Evolutionary conservation across 805 yeast genomes (phyloP).

Genomic region (Barnettozyma sucrosica): DNA sequence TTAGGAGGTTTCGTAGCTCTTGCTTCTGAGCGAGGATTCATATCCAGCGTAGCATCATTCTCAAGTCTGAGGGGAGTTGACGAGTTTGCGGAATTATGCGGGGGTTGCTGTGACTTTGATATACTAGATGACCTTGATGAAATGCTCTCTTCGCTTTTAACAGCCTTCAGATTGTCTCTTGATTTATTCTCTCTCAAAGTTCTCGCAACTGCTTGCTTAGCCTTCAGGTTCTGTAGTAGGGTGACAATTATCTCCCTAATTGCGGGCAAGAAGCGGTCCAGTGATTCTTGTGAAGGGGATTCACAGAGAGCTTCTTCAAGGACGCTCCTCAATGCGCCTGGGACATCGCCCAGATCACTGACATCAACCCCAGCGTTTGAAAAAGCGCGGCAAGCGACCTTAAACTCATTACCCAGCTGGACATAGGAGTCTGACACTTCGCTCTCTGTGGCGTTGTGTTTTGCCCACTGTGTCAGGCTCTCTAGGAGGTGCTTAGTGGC

Average conservation of each 20-base stretch:
- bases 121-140: conserved; percentile 7
- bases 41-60: neutral
- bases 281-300: conserved; percentile 73
- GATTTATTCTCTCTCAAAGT: conserved; percentile 27
- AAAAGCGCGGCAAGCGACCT: conserved; percentile 78
- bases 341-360: conserved; percentile 85
- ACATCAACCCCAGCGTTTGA: conserved; percentile 73
- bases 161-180: conserved; percentile 17
- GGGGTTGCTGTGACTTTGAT: neutral
- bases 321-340: conserved; percentile 69
- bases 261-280: conserved; percentile 75
- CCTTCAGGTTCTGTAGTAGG: conserved; percentile 70
- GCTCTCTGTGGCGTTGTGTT: conserved; percentile 67
- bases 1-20: conserved; percentile 1
- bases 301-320: conserved; percentile 83
- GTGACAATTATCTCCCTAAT: conserved; percentile 83
- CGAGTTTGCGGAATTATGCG: neutral
- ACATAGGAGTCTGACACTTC: conserved; percentile 90
- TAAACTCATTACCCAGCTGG: conserved; percentile 87
- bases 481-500: conserved; percentile 88
- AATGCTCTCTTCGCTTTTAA: conserved; percentile 10
- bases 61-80: neutral
- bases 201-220: conserved; percentile 61
- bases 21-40: conserved; percentile 1
- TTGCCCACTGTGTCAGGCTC: conserved; percentile 85